Evolutionary conservation across 106 monocot genomes (phyloP).

Genomic region (Dioscorea dumetorum): DNA sequence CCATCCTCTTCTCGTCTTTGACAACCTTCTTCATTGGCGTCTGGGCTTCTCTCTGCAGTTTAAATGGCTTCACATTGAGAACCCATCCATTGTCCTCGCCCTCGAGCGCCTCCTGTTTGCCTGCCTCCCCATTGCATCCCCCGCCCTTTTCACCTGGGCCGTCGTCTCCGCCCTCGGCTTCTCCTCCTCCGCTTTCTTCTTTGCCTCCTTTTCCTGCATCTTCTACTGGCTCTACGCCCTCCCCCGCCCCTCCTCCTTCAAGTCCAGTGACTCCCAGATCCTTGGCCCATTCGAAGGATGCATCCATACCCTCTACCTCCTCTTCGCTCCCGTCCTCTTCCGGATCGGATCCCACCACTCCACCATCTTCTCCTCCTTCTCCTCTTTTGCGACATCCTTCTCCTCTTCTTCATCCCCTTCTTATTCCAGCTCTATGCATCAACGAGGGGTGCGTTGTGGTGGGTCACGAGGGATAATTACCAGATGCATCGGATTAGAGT

Average conservation of each 20-base stretch:
- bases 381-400: constrained; percentile 51
- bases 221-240: constrained; percentile 91
- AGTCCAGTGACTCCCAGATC: constrained; percentile 36
- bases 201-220: constrained; percentile 50
- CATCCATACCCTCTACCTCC: constrained; percentile 72
- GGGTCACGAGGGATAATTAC: constrained; percentile 61
- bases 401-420: constrained; percentile 87
- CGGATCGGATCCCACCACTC: constrained; percentile 65
- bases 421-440: constrained; percentile 88
- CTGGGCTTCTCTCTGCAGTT: constrained; percentile 90
- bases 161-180: constrained; percentile 73
- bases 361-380: constrained; percentile 50
- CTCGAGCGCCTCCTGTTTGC: constrained; percentile 88
- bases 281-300: constrained; percentile 76
- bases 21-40: constrained; percentile 71
- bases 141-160: constrained; percentile 79
- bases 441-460: constrained; percentile 87
- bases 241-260: constrained; percentile 58
- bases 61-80: constrained; percentile 81
- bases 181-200: constrained; percentile 56
- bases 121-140: constrained; percentile 61
- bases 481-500: constrained; percentile 59
- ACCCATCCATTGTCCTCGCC: constrained; percentile 44
- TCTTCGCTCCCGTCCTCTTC: constrained; percentile 68
- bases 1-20: constrained; percentile 59